Percentiles rank a stretch among this genome's conserved stretches.
Evolutionary conservation across 768 basidiomycete genomes (phyloP).

Genomic region (Rhizopogon roseolus): DNA sequence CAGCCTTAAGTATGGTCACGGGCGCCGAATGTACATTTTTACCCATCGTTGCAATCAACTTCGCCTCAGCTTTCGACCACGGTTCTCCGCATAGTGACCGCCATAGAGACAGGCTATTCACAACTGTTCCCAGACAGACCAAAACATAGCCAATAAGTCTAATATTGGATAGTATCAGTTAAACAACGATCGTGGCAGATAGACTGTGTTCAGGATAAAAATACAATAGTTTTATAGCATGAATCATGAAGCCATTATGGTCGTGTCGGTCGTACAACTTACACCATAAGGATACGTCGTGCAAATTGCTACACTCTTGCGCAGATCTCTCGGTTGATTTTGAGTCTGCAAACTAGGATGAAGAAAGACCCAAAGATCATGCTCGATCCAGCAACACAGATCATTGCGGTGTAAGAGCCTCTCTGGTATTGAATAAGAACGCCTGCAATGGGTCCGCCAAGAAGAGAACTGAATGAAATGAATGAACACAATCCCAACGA

Average conservation of each 20-base stretch:
- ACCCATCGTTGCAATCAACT: not conserved
- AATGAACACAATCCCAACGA: not conserved
- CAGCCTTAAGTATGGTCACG: not conserved
- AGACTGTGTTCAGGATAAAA: not conserved
- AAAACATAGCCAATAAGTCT: not conserved
- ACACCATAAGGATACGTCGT: constrained; percentile 21
- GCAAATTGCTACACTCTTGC: constrained; percentile 37
- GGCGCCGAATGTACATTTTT: not conserved
- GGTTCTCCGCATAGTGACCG: not conserved
- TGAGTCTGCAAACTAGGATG: constrained; percentile 46
- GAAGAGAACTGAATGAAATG: constrained; percentile 41
- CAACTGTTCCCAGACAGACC: not conserved
- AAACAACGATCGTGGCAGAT: no score
- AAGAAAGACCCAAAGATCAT: constrained; percentile 56
- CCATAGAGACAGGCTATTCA: not conserved
- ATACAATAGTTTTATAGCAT: not conserved
- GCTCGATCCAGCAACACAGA: constrained; percentile 54
- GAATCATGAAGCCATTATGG: not conserved
- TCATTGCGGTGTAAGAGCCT: constrained; percentile 47
- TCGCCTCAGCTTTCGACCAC: not conserved
- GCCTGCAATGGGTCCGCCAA: constrained; percentile 63
- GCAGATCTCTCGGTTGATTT: constrained; percentile 36
- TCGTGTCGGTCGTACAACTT: constrained; percentile 6
- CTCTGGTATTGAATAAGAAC: constrained; percentile 42
- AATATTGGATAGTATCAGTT: not conserved